These are phyloP conservation scores for Coemansia sp. DNA, from an alignment of 192 early-diverging fungal species.

Conservation along the genomic window DNA sequence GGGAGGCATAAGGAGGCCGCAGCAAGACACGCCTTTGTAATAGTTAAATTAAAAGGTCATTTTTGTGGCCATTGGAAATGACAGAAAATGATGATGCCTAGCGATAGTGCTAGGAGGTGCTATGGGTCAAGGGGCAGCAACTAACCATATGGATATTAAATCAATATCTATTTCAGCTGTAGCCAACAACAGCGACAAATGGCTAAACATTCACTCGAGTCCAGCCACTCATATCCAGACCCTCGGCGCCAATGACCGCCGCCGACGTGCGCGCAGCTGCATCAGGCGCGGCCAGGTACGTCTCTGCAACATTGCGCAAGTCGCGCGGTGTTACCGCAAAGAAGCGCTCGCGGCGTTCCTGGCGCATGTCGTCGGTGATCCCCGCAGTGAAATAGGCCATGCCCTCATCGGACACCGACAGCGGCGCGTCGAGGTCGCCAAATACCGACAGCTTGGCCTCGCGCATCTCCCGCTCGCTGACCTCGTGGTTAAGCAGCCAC, in stretches of 20 bases:
- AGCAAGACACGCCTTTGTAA: too few species aligned
- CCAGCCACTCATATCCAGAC: conserved; percentile 16
- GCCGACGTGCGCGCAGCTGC: conserved; percentile 11
- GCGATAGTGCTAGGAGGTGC: too few species aligned
- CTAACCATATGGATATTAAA: too few species aligned
- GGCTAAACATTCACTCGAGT: not conserved
- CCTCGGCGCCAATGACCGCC: conserved; percentile 47
- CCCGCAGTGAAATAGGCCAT: conserved; percentile 73
- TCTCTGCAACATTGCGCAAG: conserved; percentile 65
- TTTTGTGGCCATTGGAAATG: too few species aligned
- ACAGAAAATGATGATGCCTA: too few species aligned
- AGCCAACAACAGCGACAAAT: too few species aligned
- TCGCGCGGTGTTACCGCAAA: conserved; percentile 64
- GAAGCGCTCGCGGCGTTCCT: conserved; percentile 75
- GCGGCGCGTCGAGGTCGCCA: conserved; percentile 76
- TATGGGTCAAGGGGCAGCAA: too few species aligned
- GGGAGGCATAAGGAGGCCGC: too few species aligned
- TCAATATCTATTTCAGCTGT: too few species aligned
- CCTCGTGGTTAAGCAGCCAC: conserved; percentile 58
- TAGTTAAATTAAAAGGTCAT: too few species aligned
- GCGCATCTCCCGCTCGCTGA: conserved; percentile 62
- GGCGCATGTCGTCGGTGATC: conserved; percentile 80
- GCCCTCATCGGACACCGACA: conserved; percentile 80
- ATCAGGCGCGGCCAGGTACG: conserved; percentile 52
- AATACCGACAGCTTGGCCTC: conserved; percentile 92